A percentile compares a stretch with the other conserved stretches of the same genome.
phyloP scores from a whole-genome alignment of 2,329 filamentous ascomycete species.

The Paraphaeosphaeria sporulosa region DNA sequence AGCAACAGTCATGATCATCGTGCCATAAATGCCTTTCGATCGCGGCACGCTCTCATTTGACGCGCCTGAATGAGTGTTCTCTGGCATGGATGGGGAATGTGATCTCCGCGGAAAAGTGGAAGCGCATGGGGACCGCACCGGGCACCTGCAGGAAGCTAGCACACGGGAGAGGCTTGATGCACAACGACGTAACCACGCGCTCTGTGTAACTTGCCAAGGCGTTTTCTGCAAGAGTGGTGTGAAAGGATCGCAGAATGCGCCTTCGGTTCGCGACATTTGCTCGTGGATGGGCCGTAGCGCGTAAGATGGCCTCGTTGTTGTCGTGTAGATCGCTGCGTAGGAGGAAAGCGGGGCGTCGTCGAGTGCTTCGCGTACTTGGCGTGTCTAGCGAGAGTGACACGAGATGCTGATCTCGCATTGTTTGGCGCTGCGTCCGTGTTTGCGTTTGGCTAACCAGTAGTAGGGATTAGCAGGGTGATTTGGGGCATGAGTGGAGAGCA shows the following conservation, averaged over 20 bases:
- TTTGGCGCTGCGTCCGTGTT: conserved; percentile 1
- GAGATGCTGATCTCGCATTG: conserved; percentile 5
- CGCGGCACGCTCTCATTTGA: neutral
- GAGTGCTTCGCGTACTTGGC: neutral
- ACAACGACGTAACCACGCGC: conserved; percentile 10
- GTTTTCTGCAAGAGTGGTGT: neutral
- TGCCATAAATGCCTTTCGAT: neutral
- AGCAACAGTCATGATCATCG: neutral
- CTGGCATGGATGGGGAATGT: neutral
- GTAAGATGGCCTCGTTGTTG: neutral
- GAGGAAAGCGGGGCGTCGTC: neutral
- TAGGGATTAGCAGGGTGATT: neutral
- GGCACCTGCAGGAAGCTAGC: conserved; percentile 4
- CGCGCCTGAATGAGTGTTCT: neutral
- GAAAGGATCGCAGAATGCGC: neutral
- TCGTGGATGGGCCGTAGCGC: neutral
- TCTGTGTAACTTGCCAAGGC: neutral
- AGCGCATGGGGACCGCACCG: neutral
- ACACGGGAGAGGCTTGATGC: conserved; percentile 7
- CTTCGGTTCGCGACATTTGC: neutral
- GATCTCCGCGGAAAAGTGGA: conserved; percentile 4
- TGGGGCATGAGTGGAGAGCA: neutral
- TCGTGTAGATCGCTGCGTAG: conserved; percentile 10
- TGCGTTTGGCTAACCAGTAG: neutral
- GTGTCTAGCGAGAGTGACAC: neutral